Base-by-base conservation (phyloP, 1,139 yeast species). In the Lodderomyces margitis region DNA sequence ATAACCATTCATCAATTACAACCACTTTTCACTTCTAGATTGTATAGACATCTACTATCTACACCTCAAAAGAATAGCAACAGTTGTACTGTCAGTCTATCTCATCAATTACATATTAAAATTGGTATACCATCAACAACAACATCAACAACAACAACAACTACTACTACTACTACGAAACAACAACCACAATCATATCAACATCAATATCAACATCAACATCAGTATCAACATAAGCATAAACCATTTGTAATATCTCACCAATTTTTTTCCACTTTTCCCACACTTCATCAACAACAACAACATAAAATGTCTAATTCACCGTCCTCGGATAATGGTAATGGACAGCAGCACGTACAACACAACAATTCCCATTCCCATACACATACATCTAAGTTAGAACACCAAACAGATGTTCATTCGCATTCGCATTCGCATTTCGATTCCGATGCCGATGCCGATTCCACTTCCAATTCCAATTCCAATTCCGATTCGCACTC, bases 401-500 rank as follows among this genome's bases (percentile, higher is more conserved):
- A n/a, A n/a, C n/a, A n/a, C n/a, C n/a, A 21, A 21, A 30, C 20
- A 30, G 15, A 19, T 21, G 14, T 17, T n/a, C 43, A 46, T 12
- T 37, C 44, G 6, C 46, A 41, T 34, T 15, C 36, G 9, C 44
- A 44, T 36, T 12, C 40, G 2, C 66, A 66, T 46, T 43, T 57
- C 3, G 72, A 67, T 46, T 45, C 57, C 12, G 37, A 21, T 6
- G 28, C 68, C 61, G 40, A 50, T 12, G 17, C 9, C 10, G 30
- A n/a, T n/a, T n/a, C n/a, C n/a, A n/a, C n/a, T n/a, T n/a, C n/a
- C n/a, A n/a, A n/a, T n/a, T n/a, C n/a, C n/a, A n/a, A n/a, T n/a
- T n/a, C n/a, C n/a, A n/a, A n/a, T n/a, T n/a, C 60, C 3, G 71
- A 64, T 37, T 64, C 63, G 5, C 59, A 57, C 37, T 41, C 53